A percentile compares a stretch with the other conserved stretches of the same genome.
phyloP scores from a whole-genome alignment of 305 asterid species.

The Solanum hybrid region DNA sequence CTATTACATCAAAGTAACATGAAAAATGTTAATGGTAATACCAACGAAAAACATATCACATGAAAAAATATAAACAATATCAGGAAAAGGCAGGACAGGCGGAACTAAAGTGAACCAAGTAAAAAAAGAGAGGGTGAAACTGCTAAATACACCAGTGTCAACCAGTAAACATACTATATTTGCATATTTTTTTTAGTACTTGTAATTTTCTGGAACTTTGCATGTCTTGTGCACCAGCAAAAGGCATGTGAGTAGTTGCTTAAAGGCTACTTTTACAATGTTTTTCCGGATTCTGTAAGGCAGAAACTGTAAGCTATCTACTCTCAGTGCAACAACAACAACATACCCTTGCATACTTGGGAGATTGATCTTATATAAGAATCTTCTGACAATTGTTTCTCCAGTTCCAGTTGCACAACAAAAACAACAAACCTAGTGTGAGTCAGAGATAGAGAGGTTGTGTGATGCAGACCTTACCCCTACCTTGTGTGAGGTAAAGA shows the following conservation, averaged over 20 bases:
- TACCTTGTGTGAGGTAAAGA: background rate
- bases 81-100: background rate
- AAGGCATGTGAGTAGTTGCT: background rate
- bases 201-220: background rate
- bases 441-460: background rate
- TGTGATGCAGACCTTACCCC: background rate
- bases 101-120: background rate
- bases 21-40: background rate
- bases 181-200: background rate
- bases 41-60: background rate
- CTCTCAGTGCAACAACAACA: background rate
- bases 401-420: background rate
- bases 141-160: background rate
- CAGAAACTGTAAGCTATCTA: background rate
- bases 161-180: background rate
- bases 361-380: background rate
- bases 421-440: background rate
- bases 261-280: background rate
- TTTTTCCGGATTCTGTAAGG: background rate
- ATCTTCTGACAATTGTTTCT: background rate
- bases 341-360: background rate
- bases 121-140: background rate
- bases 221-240: background rate
- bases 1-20: conserved; percentile 32
- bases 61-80: background rate